Base-by-base conservation (phyloP, 2,329 filamentous ascomycete species). In the Aspergillus oerlinghausenensis region DNA sequence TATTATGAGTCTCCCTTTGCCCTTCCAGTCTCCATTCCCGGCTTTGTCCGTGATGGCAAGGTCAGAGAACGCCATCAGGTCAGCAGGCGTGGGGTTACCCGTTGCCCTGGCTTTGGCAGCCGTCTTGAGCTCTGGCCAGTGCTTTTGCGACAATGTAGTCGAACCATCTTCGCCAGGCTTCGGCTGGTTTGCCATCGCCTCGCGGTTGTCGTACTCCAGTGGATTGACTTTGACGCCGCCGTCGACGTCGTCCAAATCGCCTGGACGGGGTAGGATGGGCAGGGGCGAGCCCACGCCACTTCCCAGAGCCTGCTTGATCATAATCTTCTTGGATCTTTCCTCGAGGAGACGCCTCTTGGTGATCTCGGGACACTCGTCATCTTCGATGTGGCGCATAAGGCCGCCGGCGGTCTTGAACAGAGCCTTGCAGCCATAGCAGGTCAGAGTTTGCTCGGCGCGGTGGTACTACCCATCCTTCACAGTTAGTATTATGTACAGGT, bases 301-400 rank as follows among this genome's bases (percentile, higher is more conserved):
- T 2, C 56, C 56, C 2, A 73, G 64, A 1, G 62, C 67, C 49
- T 68, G 68, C 54, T 71, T 75, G 52, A 80, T 67, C 43, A 84
- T 71, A 32, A 75, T 67, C 62, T 81, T 84, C 65, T 82, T 79
- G 17, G 78, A 73, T 23, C 82, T 74, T 49, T 80, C 73, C n/a
- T 73, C 73, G 17, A 75, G 66, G 57, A 84, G 82, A 11, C 79
- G 70, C 0, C 66, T 57, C 0, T 71, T 61, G 2, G 60, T 63
- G 58, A 84, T 80, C 2, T 67, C 68, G 0, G 60, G 50, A 64
- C 84, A 87, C 38, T 79, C 67, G 21, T 78, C 78, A 9, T 75
- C 72, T 62, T 86, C 83, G 21, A 86, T 75, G 61, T 87, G 84
- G 17, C 70, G 69, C 55, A 85, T 78, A 42, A 84, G 68, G 4